Percentiles rank a stretch among this genome's conserved stretches.
Conservation (phyloP, 495 filamentous ascomycete genomes). For the Diplogelasinospora grovesii region DNA sequence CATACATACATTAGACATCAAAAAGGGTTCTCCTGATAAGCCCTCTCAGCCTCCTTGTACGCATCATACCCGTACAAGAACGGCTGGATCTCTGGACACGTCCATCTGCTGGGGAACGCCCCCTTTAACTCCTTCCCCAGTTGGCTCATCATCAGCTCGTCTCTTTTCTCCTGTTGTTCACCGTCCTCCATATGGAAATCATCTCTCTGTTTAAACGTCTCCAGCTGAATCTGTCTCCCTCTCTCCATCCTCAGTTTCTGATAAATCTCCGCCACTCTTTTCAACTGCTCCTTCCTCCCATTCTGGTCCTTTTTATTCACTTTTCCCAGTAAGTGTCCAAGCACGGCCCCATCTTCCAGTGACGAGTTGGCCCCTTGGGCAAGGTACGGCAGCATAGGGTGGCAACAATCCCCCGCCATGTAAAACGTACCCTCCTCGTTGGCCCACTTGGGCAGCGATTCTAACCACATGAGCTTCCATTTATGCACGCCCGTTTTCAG, state of each 20-base stretch:
- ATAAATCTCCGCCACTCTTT: constrained; percentile 47
- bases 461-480: constrained; percentile 46
- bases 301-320: constrained; percentile 40
- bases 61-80: constrained; percentile 60
- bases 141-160: constrained; percentile 40
- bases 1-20: too few species aligned
- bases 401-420: constrained; percentile 55
- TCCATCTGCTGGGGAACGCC: constrained; percentile 55
- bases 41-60: constrained; percentile 48
- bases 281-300: constrained; percentile 39
- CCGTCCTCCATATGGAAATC: constrained; percentile 56
- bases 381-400: constrained; percentile 63
- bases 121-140: constrained; percentile 30
- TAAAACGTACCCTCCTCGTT: constrained; percentile 33
- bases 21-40: constrained; percentile 35
- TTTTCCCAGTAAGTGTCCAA: constrained; percentile 49
- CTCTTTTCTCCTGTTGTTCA: constrained; percentile 46
- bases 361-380: constrained; percentile 54
- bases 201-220: constrained; percentile 46
- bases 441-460: constrained; percentile 34
- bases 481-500: constrained; percentile 43
- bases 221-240: constrained; percentile 49
- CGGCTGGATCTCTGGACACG: constrained; percentile 51
- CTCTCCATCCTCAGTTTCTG: constrained; percentile 55
- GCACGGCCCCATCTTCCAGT: constrained; percentile 48